Conservation (phyloP, 2,329 filamentous ascomycete genomes). For the Ascomycota sp. region DNA sequence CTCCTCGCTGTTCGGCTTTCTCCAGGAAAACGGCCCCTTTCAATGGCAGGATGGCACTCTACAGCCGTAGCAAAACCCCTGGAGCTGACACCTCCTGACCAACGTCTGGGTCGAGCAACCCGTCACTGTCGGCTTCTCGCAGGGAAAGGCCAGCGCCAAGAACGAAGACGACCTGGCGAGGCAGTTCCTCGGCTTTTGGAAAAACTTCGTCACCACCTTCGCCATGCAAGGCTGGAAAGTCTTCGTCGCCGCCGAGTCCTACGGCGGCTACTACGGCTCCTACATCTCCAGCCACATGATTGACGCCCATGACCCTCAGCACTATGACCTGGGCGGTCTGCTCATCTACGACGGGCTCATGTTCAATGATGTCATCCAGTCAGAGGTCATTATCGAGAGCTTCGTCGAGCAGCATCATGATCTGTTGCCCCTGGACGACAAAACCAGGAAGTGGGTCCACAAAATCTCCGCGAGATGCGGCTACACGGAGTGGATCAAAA, state of each 20-base stretch:
- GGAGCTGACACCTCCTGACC: conserved; percentile 33
- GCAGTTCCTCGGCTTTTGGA: conserved; percentile 60
- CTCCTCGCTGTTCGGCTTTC: conserved; percentile 40
- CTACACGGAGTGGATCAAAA: conserved; percentile 34
- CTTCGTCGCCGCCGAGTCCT: conserved; percentile 51
- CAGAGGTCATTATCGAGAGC: conserved; percentile 26
- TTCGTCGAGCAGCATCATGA: conserved; percentile 38
- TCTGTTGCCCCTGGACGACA: conserved; percentile 41
- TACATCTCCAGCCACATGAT: conserved; percentile 56
- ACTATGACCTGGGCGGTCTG: conserved; percentile 46
- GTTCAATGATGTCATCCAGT: conserved; percentile 23
- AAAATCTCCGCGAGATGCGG: conserved; percentile 33
- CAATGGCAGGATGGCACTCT: conserved; percentile 48
- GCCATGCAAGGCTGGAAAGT: conserved; percentile 43
- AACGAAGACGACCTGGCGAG: conserved; percentile 43
- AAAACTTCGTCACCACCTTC: conserved; percentile 54
- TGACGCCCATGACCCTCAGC: conserved; percentile 36
- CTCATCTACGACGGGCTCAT: conserved; percentile 52
- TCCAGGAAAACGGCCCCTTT: conserved; percentile 61
- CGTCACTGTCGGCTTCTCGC: conserved; percentile 43
- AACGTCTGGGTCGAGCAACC: conserved; percentile 51
- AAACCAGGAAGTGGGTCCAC: conserved; percentile 28
- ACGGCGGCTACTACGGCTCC: conserved; percentile 44
- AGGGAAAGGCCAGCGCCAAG: conserved; percentile 38
- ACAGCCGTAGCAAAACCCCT: conserved; percentile 40